Evolutionary conservation across 106 monocot species (phyloP), one percentile per base, ranked within the genome.

Genomic region (Amphibolis antarctica): DNA sequence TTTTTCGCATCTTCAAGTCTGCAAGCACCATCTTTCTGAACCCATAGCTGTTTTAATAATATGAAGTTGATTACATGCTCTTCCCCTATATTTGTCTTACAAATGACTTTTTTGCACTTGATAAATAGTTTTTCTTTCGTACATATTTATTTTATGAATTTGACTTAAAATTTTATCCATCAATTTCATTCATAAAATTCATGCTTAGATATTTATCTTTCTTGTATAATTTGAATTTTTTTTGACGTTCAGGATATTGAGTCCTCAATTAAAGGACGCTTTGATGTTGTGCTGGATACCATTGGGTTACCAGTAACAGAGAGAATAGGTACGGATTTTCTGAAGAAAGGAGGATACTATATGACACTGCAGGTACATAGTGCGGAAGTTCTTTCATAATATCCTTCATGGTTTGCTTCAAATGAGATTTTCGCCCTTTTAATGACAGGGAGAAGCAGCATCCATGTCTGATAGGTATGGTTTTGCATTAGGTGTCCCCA

Each of bases 211-310:
- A 19, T 28, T 57, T 15, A 26, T n/a, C 10, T 53, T 57, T 57
- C 23, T 25, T 17, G n/a, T n/a, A 0, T 27, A 57, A 28, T 26
- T 57, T 15, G 57, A 28, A 57, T 13, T 17, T 5, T 2, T 57
- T 49, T 49, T 49, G 55, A 42, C 1, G 0, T 46, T 44, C 63
- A 63, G 63, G 63, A 63, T 47, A 63, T 63, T 63, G 63, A 63
- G 47, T 44, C 64, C 31, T 69, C 75, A 60, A 77, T 99, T 22
- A 85, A 85, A 75, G 85, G 85, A 19, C 69, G 81, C 63, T 99
- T 99, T 73, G 87, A 91, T 82, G 86, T 81, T 67, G 94, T 89
- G 75, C 67, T 94, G 63, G 94, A 94, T 65, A 89, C 94, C 27
- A 94, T 94, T 66, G 94, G 94, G 42, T 28, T 66, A 60, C 79